Evolutionary conservation across 2,329 filamentous ascomycete genomes (phyloP), one percentile per base, ranked within the genome.

Genomic region (Calonectria hongkongensis): DNA sequence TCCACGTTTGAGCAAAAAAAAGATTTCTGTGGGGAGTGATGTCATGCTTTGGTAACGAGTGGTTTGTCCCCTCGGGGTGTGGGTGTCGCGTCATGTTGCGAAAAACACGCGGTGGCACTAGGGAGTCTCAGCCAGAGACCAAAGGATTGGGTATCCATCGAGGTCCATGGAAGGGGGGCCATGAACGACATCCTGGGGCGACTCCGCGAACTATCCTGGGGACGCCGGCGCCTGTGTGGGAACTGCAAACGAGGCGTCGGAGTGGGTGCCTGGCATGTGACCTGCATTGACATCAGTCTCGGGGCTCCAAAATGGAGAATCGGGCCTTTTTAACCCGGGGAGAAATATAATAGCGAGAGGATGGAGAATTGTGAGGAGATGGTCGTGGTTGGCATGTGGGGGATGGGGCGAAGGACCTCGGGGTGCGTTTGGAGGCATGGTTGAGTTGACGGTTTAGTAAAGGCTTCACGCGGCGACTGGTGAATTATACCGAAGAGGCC

Each of bases 301-400:
- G 54, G 54, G 54, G 30, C 21, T 39, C 25, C 54, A 41, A 41
- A 36, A 60, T 60, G 54, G 54, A 60, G 54, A 60, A 41, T 60
- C 54, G 54, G 54, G 36, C 54, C 54, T 60, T 60, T 54, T 60
- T 27, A 25, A 41, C 54, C 25, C 33, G 54, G 54, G 54, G 54
- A 60, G 54, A 60, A 60, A 27, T 60, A 60, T 16, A 41, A 60
- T 60, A 60, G 54, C 54, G 54, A 60, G 54, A 60, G 36, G 39
- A 60, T 60, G 54, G 54, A 28, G 54, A 60, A 60, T 60, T 60
- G 54, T 60, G 54, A 60, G 54, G 54, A 60, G 54, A 60, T 60
- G 54, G 25, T 4, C 25, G 54, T 41, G 54, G 54, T 41, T 21
- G 21, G 25, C 54, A 41, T 60, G 54, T 60, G 54, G 54, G 54